Evolutionary conservation across 345 rosid genomes (phyloP), one percentile per base, ranked within the genome.

Genomic region (Pistacia atlantica): DNA sequence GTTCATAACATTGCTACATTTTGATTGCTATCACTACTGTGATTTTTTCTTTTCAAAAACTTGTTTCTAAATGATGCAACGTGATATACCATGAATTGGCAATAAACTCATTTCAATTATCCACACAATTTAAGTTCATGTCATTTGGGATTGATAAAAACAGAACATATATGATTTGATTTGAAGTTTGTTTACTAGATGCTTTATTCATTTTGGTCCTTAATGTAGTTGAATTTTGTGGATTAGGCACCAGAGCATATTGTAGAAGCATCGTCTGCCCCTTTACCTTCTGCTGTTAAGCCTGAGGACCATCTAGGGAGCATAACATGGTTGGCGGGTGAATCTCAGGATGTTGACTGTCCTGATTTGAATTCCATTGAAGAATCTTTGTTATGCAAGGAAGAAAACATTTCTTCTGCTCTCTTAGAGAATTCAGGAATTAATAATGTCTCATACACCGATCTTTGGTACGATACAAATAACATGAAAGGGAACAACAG

Each of bases 321-420:
- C 46, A 48, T 61, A 6, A 17, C 70, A 69, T 92, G 93, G 88
- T 80, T 91, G 69, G 92, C 89, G 3, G 91, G 91, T 14, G 95
- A 89, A 88, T 92, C 93, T 82, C 87, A 89, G 85, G 87, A 81
- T 63, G 81, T 73, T 37, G 97, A 92, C 0, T 73, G 78, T 14
- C 22, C 69, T 65, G 87, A 67, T 72, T 74, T 89, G n/a, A 52
- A 73, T 78, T 57, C 75, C 59, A 64, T 84, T 45, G 91, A 92
- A 55, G 78, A 86, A 77, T 77, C 86, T 85, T 84, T 91, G 65
- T 69, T 84, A 46, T 82, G 90, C 83, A 77, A 87, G 56, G 95
- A 92, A 75, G 79, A 83, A 65, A 77, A 85, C 5, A 75, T 76
- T 73, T 83, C 90, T 25, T 69, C 86, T 11, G 63, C 89, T 28